phyloP scores from a whole-genome alignment of 1,284 basidiomycete species.

The Fomitopsis pinicola region DNA sequence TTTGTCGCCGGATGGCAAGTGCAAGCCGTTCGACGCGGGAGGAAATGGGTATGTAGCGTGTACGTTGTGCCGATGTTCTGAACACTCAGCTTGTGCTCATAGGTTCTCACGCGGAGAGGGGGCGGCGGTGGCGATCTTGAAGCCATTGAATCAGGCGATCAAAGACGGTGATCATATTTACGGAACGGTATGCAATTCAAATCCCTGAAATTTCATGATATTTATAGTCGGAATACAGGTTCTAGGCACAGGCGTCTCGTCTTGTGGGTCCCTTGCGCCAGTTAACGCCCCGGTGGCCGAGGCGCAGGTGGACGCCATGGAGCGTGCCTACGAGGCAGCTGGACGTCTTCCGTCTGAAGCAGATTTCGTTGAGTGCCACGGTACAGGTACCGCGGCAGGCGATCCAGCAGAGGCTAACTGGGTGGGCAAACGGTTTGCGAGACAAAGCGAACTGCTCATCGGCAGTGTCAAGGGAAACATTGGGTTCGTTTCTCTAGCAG shows the following conservation, averaged over 20 bases:
- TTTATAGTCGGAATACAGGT: conserved; percentile 22
- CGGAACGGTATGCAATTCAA: conserved; percentile 12
- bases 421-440: conserved; percentile 34
- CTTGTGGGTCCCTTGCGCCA: conserved; percentile 32
- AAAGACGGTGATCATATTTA: conserved; percentile 26
- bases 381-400: conserved; percentile 44
- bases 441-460: conserved; percentile 28
- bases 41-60: conserved; percentile 35
- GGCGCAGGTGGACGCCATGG: conserved; percentile 32
- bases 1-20: conserved; percentile 40
- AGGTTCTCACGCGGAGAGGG: conserved; percentile 24
- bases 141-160: conserved; percentile 21
- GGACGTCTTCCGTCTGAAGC: conserved; percentile 31
- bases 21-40: conserved; percentile 43
- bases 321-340: conserved; percentile 25
- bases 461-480: conserved; percentile 46
- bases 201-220: neutral
- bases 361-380: conserved; percentile 45
- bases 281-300: conserved; percentile 33
- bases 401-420: conserved; percentile 48
- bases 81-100: neutral
- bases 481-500: conserved; percentile 26
- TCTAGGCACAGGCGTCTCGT: conserved; percentile 35
- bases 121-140: conserved; percentile 21
- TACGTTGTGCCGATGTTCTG: conserved; percentile 23